phyloP scores from a whole-genome alignment of 441 rosid species.

The Omphalea diandra region DNA sequence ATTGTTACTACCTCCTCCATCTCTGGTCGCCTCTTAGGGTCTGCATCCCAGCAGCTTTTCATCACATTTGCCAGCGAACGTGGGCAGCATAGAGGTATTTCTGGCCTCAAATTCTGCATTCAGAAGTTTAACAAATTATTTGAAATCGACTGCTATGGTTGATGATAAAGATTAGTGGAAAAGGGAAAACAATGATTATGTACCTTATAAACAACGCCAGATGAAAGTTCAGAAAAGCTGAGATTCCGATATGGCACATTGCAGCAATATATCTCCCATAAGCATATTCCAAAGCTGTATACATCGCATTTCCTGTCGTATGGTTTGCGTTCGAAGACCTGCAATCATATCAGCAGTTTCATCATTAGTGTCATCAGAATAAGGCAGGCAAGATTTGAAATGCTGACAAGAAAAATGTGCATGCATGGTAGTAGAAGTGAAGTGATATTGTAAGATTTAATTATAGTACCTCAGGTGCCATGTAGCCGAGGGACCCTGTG shows the following conservation, averaged over 20 bases:
- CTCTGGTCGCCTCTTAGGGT: constrained; percentile 12
- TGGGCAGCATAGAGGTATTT: constrained; percentile 16
- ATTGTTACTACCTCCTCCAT: constrained; percentile 14
- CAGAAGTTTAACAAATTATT: neutral
- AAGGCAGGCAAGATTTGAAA: neutral
- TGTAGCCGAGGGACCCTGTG: constrained; percentile 88
- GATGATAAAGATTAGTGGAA: no score
- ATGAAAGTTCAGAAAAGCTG: constrained; percentile 68
- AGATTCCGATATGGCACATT: constrained; percentile 87
- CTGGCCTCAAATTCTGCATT: constrained; percentile 18
- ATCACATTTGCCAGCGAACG: constrained; percentile 1
- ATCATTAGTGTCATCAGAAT: no score
- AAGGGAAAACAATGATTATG: neutral
- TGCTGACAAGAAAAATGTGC: neutral
- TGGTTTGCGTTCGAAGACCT: constrained; percentile 77
- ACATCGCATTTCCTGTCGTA: constrained; percentile 91
- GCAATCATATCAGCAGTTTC: constrained; percentile 7
- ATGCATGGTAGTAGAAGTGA: neutral
- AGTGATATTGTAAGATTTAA: no score
- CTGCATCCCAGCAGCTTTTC: constrained; percentile 10
- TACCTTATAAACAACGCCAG: constrained; percentile 80
- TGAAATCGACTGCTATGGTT: neutral
- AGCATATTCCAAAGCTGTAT: constrained; percentile 81
- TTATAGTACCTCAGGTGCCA: constrained; percentile 84
- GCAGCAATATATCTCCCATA: constrained; percentile 89